Percentiles rank a stretch among this genome's conserved stretches.
These are phyloP conservation scores for Diutina mesorugosa DNA, from an alignment of 1,139 yeast genomes.

Conservation along the genomic window DNA sequence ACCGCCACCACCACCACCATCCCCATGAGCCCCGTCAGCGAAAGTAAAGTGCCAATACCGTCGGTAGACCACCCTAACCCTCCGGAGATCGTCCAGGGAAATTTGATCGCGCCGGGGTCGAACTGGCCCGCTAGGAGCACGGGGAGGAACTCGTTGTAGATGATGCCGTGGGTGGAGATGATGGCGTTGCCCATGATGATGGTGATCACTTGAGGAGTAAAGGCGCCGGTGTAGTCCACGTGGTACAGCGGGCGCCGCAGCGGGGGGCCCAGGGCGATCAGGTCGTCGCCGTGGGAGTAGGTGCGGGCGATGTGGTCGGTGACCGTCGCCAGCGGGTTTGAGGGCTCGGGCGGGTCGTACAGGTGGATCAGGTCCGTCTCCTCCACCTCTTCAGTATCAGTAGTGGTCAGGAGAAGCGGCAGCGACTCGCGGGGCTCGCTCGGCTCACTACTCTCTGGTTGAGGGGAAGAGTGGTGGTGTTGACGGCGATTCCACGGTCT, in stretches of 20 bases:
- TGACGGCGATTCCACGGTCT: background rate
- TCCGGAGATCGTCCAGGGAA: conserved; percentile 15
- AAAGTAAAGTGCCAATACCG: conserved; percentile 8
- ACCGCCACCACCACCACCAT: conserved; percentile 7
- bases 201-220: conserved; percentile 23
- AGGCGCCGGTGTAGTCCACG: conserved; percentile 1
- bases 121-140: conserved; percentile 42
- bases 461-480: too few species aligned
- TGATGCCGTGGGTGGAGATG: conserved; percentile 37
- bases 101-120: conserved; percentile 18
- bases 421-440: background rate
- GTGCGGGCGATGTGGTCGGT: background rate
- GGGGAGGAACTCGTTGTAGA: conserved; percentile 47
- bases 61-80: conserved; percentile 15
- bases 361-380: conserved; percentile 3
- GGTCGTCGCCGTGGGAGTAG: background rate
- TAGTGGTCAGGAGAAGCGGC: background rate
- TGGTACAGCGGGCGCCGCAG: conserved; percentile 3
- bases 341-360: background rate
- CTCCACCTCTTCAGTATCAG: background rate
- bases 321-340: background rate
- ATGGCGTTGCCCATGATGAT: conserved; percentile 29
- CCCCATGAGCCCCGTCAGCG: conserved; percentile 9
- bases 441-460: background rate
- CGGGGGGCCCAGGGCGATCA: background rate